Percentiles rank a stretch among this genome's conserved stretches.
phyloP scores from a whole-genome alignment of 2,329 filamentous ascomycete genomes.

The Pseudogymnoascus sp. region DNA sequence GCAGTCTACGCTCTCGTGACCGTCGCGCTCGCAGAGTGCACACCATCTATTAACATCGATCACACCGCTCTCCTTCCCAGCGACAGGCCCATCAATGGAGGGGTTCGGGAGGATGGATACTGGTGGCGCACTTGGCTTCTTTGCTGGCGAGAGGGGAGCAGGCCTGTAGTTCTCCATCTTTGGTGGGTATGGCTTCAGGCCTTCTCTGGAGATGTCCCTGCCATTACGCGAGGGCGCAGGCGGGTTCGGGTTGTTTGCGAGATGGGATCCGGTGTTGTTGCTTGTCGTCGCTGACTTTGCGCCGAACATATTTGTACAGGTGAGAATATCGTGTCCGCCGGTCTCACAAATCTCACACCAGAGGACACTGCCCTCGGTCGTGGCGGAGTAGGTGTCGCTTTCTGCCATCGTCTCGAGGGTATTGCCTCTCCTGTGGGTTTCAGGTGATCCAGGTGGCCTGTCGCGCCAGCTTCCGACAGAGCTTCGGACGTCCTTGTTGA shows the following conservation, averaged over 20 bases:
- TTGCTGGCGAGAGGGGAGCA: constrained; percentile 46
- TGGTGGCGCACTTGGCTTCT: constrained; percentile 29
- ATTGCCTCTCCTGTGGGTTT: constrained; percentile 37
- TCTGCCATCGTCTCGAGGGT: constrained; percentile 62
- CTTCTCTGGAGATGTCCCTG: constrained; percentile 33
- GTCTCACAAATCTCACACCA: constrained; percentile 97
- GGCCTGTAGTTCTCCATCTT: constrained; percentile 39
- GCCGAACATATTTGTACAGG: constrained; percentile 84
- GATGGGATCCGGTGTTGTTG: constrained; percentile 11
- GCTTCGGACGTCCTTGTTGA: constrained; percentile 53
- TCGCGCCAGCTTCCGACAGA: constrained; percentile 51
- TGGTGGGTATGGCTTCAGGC: constrained; percentile 33
- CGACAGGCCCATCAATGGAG: constrained; percentile 58
- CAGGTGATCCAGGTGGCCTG: constrained; percentile 38
- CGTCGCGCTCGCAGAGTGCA: constrained; percentile 89
- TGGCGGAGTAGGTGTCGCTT: constrained; percentile 59
- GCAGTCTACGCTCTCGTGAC: constrained; percentile 92
- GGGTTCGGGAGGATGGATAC: constrained; percentile 49
- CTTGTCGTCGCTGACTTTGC: constrained; percentile 14
- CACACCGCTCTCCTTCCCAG: constrained; percentile 68
- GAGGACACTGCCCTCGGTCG: constrained; percentile 60
- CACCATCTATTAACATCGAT: constrained; percentile 91
- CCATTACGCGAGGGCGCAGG: constrained; percentile 22
- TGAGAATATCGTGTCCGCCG: constrained; percentile 84
- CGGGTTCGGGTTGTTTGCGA: constrained; percentile 13